phyloP scores from a whole-genome alignment of 495 filamentous ascomycete genomes.

The Aspergillus affinis region DNA sequence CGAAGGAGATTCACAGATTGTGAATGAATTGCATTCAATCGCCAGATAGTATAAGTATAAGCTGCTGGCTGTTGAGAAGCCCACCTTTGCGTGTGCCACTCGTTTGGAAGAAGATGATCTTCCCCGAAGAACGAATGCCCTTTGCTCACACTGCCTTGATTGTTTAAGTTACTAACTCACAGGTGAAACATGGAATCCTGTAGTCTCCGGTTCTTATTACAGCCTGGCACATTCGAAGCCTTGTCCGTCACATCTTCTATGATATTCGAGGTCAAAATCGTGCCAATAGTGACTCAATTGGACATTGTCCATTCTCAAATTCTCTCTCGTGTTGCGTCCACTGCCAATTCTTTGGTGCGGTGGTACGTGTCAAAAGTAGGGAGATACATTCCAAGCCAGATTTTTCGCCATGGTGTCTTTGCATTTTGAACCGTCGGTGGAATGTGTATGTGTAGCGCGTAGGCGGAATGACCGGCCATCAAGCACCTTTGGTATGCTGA shows the following conservation, averaged over 20 bases:
- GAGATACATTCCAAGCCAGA: constrained; percentile 41
- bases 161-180: background rate
- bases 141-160: background rate
- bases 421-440: background rate
- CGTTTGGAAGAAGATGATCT: background rate
- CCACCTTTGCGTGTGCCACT: background rate
- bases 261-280: constrained; percentile 52
- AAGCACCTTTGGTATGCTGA: background rate
- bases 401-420: background rate
- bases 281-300: constrained; percentile 41
- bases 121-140: background rate
- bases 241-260: constrained; percentile 43
- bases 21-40: background rate
- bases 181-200: background rate
- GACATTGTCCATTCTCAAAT: constrained; percentile 31
- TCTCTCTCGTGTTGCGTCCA: constrained; percentile 53
- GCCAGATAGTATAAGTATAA: background rate
- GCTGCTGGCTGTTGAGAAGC: background rate
- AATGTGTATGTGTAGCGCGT: constrained; percentile 8
- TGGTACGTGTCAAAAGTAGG: constrained; percentile 51
- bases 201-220: background rate
- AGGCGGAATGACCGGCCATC: background rate
- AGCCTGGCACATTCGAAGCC: constrained; percentile 50
- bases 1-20: too few species aligned
- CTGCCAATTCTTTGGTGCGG: constrained; percentile 35